Evolutionary conservation across 352 stramenopile genomes (phyloP).

Genomic region (Phytophthora pistaciae): DNA sequence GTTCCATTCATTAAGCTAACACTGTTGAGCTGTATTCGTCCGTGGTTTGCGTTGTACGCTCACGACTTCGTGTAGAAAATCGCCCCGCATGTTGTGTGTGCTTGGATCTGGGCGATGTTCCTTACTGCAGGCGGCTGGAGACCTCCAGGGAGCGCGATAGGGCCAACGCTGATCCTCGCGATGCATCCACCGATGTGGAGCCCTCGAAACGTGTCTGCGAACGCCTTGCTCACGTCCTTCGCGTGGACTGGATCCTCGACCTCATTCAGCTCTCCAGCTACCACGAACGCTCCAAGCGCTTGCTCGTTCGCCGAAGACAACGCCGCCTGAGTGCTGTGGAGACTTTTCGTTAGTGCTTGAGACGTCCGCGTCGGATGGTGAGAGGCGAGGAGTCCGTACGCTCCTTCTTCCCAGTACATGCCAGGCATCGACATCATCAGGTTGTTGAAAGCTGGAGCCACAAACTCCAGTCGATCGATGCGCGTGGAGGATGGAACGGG

Average conservation of each 20-base stretch:
- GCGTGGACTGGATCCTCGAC: constrained; percentile 31
- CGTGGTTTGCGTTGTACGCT: neutral
- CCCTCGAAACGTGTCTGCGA: constrained; percentile 30
- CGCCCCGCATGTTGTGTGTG: constrained; percentile 56
- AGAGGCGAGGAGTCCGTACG: constrained; percentile 50
- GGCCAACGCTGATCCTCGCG: constrained; percentile 45
- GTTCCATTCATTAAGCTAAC: constrained; percentile 15
- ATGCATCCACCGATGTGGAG: constrained; percentile 45
- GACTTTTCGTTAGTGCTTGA: constrained; percentile 25
- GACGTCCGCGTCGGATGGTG: constrained; percentile 28
- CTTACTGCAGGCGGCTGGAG: constrained; percentile 6
- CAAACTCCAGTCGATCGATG: constrained; percentile 44
- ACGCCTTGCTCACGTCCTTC: constrained; percentile 32
- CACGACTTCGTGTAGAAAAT: constrained; percentile 46
- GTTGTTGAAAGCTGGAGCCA: constrained; percentile 29
- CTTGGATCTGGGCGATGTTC: constrained; percentile 39
- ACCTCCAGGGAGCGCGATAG: constrained; percentile 39
- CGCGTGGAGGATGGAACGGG: constrained; percentile 4
- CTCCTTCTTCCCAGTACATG: constrained; percentile 44
- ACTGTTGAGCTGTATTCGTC: constrained; percentile 13
- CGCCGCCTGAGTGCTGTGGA: constrained; percentile 15
- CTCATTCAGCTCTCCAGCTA: constrained; percentile 42
- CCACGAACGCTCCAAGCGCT: constrained; percentile 43
- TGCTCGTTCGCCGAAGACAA: constrained; percentile 15
- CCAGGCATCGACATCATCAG: constrained; percentile 27